Evolutionary conservation across 179 eudicot species (phyloP).

Genomic region (Carnegiea gigantea): DNA sequence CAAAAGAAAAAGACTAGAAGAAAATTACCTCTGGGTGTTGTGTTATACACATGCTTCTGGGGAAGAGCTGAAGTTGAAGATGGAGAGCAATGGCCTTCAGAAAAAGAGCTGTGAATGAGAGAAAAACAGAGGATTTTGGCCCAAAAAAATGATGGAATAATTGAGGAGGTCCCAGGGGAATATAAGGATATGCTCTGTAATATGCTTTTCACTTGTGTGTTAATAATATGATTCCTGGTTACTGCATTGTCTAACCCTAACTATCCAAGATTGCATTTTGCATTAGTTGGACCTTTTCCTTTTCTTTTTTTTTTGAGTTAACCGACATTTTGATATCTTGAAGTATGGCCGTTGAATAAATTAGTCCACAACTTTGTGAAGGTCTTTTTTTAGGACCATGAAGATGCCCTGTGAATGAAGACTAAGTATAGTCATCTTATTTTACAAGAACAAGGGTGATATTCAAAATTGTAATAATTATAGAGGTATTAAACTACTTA

Average conservation of each 20-base stretch:
- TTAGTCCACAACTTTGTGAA: too few relatives aligned
- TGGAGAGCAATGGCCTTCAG: neutral
- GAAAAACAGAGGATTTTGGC: neutral
- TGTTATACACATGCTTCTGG: neutral
- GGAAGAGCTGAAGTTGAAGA: neutral
- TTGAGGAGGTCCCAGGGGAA: slow-evolving; percentile 4
- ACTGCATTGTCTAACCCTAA: neutral
- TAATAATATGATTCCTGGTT: neutral
- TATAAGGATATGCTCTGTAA: slow-evolving; percentile 26
- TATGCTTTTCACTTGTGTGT: neutral
- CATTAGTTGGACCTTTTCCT: neutral
- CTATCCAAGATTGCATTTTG: neutral
- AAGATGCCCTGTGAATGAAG: too few relatives aligned
- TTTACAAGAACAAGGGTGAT: too few relatives aligned
- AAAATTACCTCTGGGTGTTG: neutral
- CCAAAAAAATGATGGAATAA: neutral
- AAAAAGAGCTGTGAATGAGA: neutral
- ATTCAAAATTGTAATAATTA: too few relatives aligned
- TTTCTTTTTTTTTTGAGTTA: neutral
- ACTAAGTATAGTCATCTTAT: too few relatives aligned
- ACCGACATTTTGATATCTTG: too few relatives aligned
- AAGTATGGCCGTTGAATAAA: too few relatives aligned
- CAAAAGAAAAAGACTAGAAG: neutral
- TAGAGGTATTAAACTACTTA: too few relatives aligned
- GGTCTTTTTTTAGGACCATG: too few relatives aligned